Percentiles rank a stretch among this genome's conserved stretches.
Evolutionary conservation across 2,329 filamentous ascomycete species (phyloP).

Genomic region (Epichloe brachyelytri): DNA sequence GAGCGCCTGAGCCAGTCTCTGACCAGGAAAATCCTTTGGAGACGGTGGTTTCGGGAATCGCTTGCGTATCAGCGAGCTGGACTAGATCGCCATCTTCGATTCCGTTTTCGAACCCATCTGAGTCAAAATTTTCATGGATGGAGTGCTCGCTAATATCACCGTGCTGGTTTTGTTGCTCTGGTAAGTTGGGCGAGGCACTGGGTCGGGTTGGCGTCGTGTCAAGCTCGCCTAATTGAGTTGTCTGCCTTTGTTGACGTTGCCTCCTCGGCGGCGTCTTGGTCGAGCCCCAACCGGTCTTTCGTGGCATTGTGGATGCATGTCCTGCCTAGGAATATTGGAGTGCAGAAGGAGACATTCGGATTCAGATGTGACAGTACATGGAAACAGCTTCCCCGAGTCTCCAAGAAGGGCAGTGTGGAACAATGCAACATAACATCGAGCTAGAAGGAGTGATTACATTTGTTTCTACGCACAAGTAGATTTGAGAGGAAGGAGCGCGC

Average conservation of each 20-base stretch:
- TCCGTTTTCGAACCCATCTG: constrained; percentile 12
- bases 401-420: neutral
- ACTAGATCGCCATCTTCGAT: constrained; percentile 14
- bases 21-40: constrained; percentile 16
- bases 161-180: neutral
- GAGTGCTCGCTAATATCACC: neutral
- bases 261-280: constrained; percentile 1
- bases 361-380: neutral
- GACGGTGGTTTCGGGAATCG: neutral
- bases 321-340: neutral
- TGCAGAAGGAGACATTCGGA: neutral
- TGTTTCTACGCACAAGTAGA: neutral
- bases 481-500: neutral
- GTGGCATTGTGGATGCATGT: neutral
- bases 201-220: constrained; percentile 22
- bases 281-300: neutral
- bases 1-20: constrained; percentile 14
- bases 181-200: constrained; percentile 7
- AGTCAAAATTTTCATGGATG: neutral
- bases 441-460: neutral
- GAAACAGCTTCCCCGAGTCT: neutral
- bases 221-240: constrained; percentile 16
- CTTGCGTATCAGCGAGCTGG: constrained; percentile 7
- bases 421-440: neutral
- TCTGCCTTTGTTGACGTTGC: constrained; percentile 6